Evolutionary conservation across 305 asterid genomes (phyloP), one percentile per base, ranked within the genome.

Genomic region (Vinca major): DNA sequence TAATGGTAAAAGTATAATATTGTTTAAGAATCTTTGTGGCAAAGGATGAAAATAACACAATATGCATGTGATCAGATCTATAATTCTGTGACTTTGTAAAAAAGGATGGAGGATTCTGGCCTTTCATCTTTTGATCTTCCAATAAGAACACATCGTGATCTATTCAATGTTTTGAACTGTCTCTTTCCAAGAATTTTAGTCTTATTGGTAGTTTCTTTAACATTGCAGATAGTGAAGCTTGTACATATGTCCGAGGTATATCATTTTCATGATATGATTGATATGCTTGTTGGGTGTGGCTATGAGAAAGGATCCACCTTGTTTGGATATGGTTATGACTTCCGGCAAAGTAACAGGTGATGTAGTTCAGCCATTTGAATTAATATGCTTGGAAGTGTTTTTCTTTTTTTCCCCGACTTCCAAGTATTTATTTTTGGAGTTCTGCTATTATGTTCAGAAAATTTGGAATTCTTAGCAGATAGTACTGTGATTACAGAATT

Each of bases 331-430:
- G 99, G 99, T 71, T 93, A 82, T 21, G 99, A 90, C 78, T 90
- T 93, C 69, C 97, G 99, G 67, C 99, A 93, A 71, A 93, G 99
- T 84, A 89, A 83, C 77, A 88, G 99, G 99, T 93, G 78, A 20
- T 75, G 12, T 20, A 49, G 17, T 74, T 73, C 53, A 66, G 26
- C 57, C n/a, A 43, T 13, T 55, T 63, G 43, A 67, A 52, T 7
- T 26, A 26, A 26, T 26, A 26, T 26, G 33, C 33, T 26, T 26
- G 33, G 33, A 26, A 26, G 33, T 26, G 33, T 26, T 26, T 26
- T 26, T 26, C 33, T 26, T 61, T 51, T 21, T 55, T 52, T 47
- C 11, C 10, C 50, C 19, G 3, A 2, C 11, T n/a, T 64, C 33
- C 44, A 45, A 53, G 55, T 7, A 63, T 17, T 7, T n/a, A 41